A percentile compares a stretch with the other conserved stretches of the same genome.
Conservation (phyloP, 768 basidiomycete genomes). For the Mycena leptocephala region DNA sequence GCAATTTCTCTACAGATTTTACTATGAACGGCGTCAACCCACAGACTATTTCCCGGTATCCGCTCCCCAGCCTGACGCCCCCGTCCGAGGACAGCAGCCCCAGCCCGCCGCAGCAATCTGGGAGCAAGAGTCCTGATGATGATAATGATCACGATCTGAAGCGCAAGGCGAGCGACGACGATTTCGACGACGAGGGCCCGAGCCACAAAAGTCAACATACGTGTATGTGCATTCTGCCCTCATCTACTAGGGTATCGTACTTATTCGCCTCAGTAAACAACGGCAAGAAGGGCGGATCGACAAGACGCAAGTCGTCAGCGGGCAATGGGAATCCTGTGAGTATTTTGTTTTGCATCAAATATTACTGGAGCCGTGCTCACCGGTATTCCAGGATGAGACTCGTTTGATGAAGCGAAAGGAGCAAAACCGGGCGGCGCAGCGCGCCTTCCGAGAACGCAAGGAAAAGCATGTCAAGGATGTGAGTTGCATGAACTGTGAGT, state of each 20-base stretch:
- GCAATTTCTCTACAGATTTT: constrained; percentile 37
- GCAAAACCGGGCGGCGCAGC: constrained; percentile 97
- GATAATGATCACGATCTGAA: constrained; percentile 71
- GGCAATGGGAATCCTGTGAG: constrained; percentile 1
- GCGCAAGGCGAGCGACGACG: constrained; percentile 82
- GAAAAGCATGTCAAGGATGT: constrained; percentile 98
- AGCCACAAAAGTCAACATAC: constrained; percentile 79
- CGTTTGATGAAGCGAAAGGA: constrained; percentile 93
- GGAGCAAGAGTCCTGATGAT: constrained; percentile 53
- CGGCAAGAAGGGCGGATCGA: constrained; percentile 42
- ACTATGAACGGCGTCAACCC: constrained; percentile 68
- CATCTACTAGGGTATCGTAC: neutral
- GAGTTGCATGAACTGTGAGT: constrained; percentile 51
- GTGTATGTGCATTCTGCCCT: constrained; percentile 54
- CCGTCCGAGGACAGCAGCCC: constrained; percentile 86
- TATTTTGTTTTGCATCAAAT: constrained; percentile 4
- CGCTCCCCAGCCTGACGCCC: constrained; percentile 70
- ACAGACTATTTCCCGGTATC: constrained; percentile 67
- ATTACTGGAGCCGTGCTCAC: neutral
- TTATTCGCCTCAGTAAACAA: constrained; percentile 30
- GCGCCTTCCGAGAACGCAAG: constrained; percentile 97
- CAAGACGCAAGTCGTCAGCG: constrained; percentile 60
- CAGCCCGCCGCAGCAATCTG: constrained; percentile 72
- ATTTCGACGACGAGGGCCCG: constrained; percentile 71
- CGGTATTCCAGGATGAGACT: constrained; percentile 72